Percentiles rank a stretch among this genome's conserved stretches.
Conservation (phyloP, 2,329 filamentous ascomycete species). For the Aspergillus unguis region DNA sequence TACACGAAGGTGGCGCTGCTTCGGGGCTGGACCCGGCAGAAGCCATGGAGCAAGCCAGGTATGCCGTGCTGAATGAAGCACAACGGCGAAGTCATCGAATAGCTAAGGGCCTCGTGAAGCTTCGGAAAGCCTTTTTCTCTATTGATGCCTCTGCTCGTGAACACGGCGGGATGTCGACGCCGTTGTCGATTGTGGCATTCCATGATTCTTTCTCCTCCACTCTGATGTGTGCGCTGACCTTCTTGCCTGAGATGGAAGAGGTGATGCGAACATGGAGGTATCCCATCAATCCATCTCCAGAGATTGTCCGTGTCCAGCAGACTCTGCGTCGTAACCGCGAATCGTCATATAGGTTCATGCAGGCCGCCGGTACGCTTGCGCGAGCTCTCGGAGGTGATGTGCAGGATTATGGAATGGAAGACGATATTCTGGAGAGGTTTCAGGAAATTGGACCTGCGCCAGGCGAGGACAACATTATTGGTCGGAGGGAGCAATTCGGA, state of each 20-base stretch:
- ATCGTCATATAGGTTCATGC: conserved; percentile 58
- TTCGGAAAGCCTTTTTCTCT: conserved; percentile 56
- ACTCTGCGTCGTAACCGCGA: conserved; percentile 56
- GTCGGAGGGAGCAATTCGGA: conserved; percentile 52
- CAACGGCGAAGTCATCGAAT: conserved; percentile 55
- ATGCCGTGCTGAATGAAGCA: conserved; percentile 49
- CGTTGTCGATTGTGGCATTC: conserved; percentile 31
- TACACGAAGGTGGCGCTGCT: conserved; percentile 23
- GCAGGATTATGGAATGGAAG: conserved; percentile 41
- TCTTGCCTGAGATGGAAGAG: conserved; percentile 56
- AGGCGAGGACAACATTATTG: conserved; percentile 40
- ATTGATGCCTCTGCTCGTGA: conserved; percentile 39
- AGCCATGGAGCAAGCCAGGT: conserved; percentile 40
- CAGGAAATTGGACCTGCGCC: conserved; percentile 48
- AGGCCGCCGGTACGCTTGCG: conserved; percentile 58
- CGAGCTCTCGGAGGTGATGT: conserved; percentile 55
- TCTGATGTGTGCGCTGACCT: conserved; percentile 44
- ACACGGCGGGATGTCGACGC: conserved; percentile 25
- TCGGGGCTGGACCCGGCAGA: conserved; percentile 33
- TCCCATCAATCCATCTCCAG: conserved; percentile 53
- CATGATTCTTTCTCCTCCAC: conserved; percentile 40
- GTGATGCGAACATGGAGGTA: conserved; percentile 57
- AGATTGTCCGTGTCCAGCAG: conserved; percentile 55
- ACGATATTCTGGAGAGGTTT: conserved; percentile 45
- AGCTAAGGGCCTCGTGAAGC: conserved; percentile 52